Conservation (phyloP, 1,284 basidiomycete species). For the Neolentinus lepideus region DNA sequence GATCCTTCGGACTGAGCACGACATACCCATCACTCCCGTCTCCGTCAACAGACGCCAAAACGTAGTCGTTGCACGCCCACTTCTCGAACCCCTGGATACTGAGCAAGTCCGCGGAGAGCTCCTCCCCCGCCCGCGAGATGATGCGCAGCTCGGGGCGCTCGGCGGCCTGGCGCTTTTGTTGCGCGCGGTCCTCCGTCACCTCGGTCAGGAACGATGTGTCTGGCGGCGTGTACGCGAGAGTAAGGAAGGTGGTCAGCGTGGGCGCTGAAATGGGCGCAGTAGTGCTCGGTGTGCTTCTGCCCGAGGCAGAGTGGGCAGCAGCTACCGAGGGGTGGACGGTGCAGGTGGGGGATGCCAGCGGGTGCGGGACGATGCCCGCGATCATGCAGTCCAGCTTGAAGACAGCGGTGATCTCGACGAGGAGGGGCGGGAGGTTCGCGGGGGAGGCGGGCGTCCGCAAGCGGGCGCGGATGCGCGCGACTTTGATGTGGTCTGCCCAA, state of each 20-base stretch:
- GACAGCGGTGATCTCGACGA: constrained; percentile 85
- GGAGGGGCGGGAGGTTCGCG: constrained; percentile 41
- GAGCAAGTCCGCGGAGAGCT: constrained; percentile 83
- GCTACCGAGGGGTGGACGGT: constrained; percentile 10
- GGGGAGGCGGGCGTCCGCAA: constrained; percentile 36
- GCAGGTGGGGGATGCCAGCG: constrained; percentile 25
- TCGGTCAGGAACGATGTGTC: constrained; percentile 63
- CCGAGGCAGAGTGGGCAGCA: constrained; percentile 12
- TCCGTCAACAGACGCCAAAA: constrained; percentile 45
- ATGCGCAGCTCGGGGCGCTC: constrained; percentile 91
- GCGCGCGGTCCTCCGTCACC: constrained; percentile 60
- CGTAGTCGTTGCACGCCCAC: constrained; percentile 93
- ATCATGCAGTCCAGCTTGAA: constrained; percentile 97
- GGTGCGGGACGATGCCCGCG: constrained; percentile 82
- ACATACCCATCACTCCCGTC: constrained; percentile 49
- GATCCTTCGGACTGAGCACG: constrained; percentile 80
- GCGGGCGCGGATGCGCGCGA: constrained; percentile 73
- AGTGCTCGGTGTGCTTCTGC: background rate
- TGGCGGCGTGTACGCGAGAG: constrained; percentile 77
- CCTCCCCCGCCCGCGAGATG: constrained; percentile 85
- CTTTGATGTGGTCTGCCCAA: constrained; percentile 94
- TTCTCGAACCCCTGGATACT: constrained; percentile 73
- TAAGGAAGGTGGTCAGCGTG: constrained; percentile 65
- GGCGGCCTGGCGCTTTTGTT: constrained; percentile 75
- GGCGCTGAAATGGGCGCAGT: constrained; percentile 13